Evolutionary conservation across 257 asterid species (phyloP), one percentile per base, ranked within the genome.

Genomic region (Forsythia viridissima): DNA sequence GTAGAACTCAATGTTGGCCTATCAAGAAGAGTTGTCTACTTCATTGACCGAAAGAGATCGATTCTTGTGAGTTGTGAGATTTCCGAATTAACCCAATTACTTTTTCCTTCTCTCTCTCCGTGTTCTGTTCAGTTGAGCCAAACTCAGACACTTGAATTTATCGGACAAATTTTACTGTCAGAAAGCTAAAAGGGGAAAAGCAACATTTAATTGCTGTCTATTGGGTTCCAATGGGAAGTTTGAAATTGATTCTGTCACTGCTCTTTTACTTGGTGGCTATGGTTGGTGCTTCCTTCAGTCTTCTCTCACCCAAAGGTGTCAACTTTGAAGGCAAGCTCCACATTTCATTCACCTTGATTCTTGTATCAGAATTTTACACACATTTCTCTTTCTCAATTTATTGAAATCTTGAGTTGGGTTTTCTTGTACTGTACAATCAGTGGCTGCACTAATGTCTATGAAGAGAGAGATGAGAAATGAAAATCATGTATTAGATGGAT

Each of bases 231-330:
- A 92, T 92, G 97, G 90, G 80, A 76, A 82, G 71, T 79, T 24
- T 77, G 52, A 79, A 77, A 78, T 73, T 90, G 24, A 55, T 78
- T 79, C 68, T 94, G 77, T 83, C 82, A 36, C 80, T 88, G 24
- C 30, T 82, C 78, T 70, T 86, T 81, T 75, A 77, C 71, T 52
- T 79, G 84, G 71, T 84, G 65, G 81, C 66, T 15, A 59, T 51
- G 55, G 88, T 76, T 80, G 67, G 75, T 81, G 87, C 85, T 77
- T 85, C 91, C 69, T 78, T 72, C 67, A 87, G 89, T 74, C 91
- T 92, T 83, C 98, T 94, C 72, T 94, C 98, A 4, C 98, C 98
- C 16, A 94, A 94, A 75, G 98, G 98, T 80, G 97, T 94, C 74
- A 94, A 94, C 84, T 94, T 71, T 83, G 98, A 94, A 94, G 98